A percentile compares a stretch with the other conserved stretches of the same genome.
Evolutionary conservation across 176 grass and related monocot genomes (phyloP).

Genomic region (Dendrocalamus sinicus): DNA sequence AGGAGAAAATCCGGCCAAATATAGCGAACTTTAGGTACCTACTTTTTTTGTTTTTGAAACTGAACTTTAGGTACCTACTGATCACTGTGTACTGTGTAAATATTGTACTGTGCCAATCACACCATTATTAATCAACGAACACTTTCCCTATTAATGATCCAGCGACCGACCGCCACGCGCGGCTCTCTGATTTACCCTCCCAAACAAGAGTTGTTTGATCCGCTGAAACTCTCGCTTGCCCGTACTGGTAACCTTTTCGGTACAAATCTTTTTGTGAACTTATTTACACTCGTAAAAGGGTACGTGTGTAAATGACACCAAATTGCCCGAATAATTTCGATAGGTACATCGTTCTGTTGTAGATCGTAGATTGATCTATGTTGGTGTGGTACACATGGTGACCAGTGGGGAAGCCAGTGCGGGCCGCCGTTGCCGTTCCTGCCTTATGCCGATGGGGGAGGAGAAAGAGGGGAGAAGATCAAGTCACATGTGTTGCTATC

Average conservation of each 20-base stretch:
- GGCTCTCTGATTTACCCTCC: neutral
- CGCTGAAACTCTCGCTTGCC: neutral
- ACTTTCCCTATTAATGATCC: conserved; percentile 8
- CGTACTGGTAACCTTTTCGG: conserved; percentile 13
- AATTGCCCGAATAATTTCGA: too few relatives aligned
- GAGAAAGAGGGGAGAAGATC: too few relatives aligned
- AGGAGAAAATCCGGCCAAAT: neutral
- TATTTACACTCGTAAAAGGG: neutral
- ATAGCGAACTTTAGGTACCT: neutral
- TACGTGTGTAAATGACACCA: neutral
- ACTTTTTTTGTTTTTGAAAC: neutral
- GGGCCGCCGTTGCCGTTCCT: too few relatives aligned
- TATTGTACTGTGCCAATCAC: neutral
- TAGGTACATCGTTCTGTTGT: too few relatives aligned
- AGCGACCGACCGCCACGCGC: conserved; percentile 27
- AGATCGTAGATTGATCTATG: too few relatives aligned
- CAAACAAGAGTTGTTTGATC: neutral
- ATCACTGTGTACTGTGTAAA: neutral
- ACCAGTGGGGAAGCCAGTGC: too few relatives aligned
- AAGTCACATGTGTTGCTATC: too few relatives aligned
- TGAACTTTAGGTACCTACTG: neutral
- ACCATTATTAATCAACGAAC: neutral
- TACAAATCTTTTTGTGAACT: neutral
- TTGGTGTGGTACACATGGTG: too few relatives aligned
- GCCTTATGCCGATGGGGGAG: too few relatives aligned